Evolutionary conservation across 805 yeast genomes (phyloP).

Genomic region (Candida maltosa): DNA sequence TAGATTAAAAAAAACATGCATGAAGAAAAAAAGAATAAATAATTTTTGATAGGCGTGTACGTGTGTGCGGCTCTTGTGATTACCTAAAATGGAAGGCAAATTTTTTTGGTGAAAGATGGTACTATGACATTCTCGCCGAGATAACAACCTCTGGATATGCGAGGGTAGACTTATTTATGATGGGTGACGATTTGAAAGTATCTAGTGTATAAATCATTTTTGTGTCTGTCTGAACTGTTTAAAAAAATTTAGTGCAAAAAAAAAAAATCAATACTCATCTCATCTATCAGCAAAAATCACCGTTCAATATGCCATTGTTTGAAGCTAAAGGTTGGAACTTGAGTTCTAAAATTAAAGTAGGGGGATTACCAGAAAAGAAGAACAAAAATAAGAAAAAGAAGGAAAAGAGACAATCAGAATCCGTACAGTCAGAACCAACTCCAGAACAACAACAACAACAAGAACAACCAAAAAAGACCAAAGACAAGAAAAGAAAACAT

Average conservation of each 20-base stretch:
- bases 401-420: constrained; percentile 12
- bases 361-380: constrained; percentile 28
- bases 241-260: background rate
- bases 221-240: too few species aligned
- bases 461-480: constrained; percentile 9
- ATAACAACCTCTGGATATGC: too few species aligned
- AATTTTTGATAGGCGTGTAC: background rate
- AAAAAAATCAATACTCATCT: constrained; percentile 5
- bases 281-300: constrained; percentile 1
- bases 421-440: constrained; percentile 12
- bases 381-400: constrained; percentile 23
- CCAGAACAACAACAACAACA: constrained; percentile 13
- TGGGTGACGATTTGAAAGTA: too few species aligned
- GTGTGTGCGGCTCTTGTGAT: background rate
- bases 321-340: constrained; percentile 83
- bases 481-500: constrained; percentile 7
- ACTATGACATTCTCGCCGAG: too few species aligned
- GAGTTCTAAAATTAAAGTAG: constrained; percentile 49
- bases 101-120: constrained; percentile 4
- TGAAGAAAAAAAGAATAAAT: background rate
- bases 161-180: too few species aligned
- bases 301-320: constrained; percentile 58
- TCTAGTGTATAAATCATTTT: too few species aligned
- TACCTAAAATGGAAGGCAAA: background rate
- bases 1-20: background rate